Evolutionary conservation across 1,139 yeast genomes (phyloP), one percentile per base, ranked within the genome.

Genomic region (Sugiyamaella japonica): DNA sequence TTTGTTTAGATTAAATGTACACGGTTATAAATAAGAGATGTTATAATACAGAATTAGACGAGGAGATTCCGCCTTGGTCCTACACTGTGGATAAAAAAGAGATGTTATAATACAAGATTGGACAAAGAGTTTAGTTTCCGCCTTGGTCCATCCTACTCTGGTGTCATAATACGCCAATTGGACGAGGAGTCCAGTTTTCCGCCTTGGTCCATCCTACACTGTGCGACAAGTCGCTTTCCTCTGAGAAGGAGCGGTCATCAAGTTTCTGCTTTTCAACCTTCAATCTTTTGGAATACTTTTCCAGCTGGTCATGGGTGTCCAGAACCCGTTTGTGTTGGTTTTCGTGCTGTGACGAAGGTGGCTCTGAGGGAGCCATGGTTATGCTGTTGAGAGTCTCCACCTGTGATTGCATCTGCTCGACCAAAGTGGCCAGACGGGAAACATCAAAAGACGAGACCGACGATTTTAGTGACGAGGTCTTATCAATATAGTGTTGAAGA

Each of bases 91-190:
- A n/a, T n/a, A n/a, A n/a, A n/a, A n/a, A n/a, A n/a, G n/a, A n/a
- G n/a, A n/a, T n/a, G n/a, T n/a, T n/a, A n/a, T n/a, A n/a, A n/a
- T n/a, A n/a, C n/a, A n/a, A n/a, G n/a, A n/a, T n/a, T n/a, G n/a
- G n/a, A n/a, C n/a, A n/a, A n/a, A n/a, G n/a, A n/a, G n/a, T n/a
- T n/a, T n/a, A n/a, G n/a, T n/a, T n/a, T n/a, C n/a, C n/a, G n/a
- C n/a, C n/a, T n/a, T n/a, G n/a, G n/a, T n/a, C n/a, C n/a, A n/a
- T n/a, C n/a, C n/a, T n/a, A n/a, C n/a, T n/a, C n/a, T n/a, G n/a
- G n/a, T 8, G 34, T 43, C 58, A 63, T 38, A 63, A 44, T 13
- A 58, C 59, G n/a, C 67, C 67, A 39, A 64, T 57, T 1, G 66
- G 62, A 3, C 66, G 61, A 3, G 65, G 60, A 15, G 58, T 40